phyloP scores from a whole-genome alignment of 1,284 basidiomycete species.

The Golubevia pallescens region DNA sequence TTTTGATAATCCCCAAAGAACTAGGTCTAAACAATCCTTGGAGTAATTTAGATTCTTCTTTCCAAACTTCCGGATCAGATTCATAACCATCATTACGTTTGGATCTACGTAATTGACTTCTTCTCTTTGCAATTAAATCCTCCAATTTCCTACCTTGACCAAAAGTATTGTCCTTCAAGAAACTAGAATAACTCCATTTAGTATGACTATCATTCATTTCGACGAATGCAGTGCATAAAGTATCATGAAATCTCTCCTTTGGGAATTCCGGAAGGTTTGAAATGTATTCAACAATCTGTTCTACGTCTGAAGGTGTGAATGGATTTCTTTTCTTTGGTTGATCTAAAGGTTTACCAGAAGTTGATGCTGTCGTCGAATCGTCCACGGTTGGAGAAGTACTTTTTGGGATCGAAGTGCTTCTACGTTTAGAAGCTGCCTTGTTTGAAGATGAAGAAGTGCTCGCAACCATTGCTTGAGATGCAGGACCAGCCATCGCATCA shows the following conservation, averaged over 20 bases:
- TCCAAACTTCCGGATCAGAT: too few relatives aligned
- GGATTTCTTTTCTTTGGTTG: neutral
- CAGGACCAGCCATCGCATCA: too few relatives aligned
- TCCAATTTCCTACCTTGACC: neutral
- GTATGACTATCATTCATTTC: neutral
- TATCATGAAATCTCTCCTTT: neutral
- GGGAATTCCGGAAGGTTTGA: neutral
- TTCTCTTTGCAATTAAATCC: neutral
- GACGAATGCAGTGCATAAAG: neutral
- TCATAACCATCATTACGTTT: too few relatives aligned
- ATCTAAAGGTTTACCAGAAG: too few relatives aligned
- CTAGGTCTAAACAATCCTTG: too few relatives aligned
- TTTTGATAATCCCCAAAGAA: neutral
- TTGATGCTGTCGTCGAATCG: too few relatives aligned
- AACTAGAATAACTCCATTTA: neutral
- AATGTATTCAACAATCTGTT: neutral
- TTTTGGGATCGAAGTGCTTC: too few relatives aligned
- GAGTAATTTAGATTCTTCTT: too few relatives aligned
- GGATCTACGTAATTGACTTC: neutral
- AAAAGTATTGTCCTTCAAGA: neutral
- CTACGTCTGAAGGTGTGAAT: neutral
- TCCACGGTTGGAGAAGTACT: too few relatives aligned
- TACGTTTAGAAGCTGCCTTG: too few relatives aligned
- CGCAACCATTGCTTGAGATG: too few relatives aligned
- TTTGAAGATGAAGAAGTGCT: too few relatives aligned